Percentiles rank a stretch among this genome's conserved stretches.
phyloP scores from a whole-genome alignment of 176 grass and related monocot species.

The Oropetium thomaeum region DNA sequence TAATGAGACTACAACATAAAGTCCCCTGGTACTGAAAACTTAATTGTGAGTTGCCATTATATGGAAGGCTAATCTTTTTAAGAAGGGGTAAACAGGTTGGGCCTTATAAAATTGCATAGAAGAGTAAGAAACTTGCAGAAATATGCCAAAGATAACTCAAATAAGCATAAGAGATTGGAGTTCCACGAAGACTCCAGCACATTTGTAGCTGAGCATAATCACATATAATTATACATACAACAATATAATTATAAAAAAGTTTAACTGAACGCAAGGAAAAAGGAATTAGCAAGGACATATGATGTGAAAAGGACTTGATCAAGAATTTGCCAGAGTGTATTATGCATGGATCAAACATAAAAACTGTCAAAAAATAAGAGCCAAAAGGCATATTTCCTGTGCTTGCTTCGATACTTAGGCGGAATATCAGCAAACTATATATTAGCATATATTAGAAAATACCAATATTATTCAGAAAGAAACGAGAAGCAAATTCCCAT shows the following conservation, averaged over 20 bases:
- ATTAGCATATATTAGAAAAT: slow-evolving; percentile 6
- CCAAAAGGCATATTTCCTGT: not conserved
- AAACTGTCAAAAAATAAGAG: not conserved
- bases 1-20: slow-evolving; percentile 4
- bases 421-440: slow-evolving; percentile 2
- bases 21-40: not conserved
- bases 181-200: not conserved
- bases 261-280: not conserved
- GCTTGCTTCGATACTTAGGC: not conserved
- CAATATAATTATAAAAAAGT: not conserved
- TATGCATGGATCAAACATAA: not conserved
- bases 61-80: not conserved
- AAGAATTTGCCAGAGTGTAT: not conserved
- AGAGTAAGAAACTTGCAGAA: not conserved
- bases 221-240: not conserved
- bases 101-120: not conserved
- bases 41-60: not conserved
- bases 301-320: not conserved
- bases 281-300: not conserved
- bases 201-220: not conserved
- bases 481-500: not conserved
- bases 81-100: not conserved
- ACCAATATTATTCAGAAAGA: not conserved
- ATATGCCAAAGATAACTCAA: not conserved
- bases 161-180: not conserved